A percentile compares a stretch with the other conserved stretches of the same genome.
Evolutionary conservation across 2,329 filamentous ascomycete species (phyloP).

Genomic region (Fusarium chuoi): DNA sequence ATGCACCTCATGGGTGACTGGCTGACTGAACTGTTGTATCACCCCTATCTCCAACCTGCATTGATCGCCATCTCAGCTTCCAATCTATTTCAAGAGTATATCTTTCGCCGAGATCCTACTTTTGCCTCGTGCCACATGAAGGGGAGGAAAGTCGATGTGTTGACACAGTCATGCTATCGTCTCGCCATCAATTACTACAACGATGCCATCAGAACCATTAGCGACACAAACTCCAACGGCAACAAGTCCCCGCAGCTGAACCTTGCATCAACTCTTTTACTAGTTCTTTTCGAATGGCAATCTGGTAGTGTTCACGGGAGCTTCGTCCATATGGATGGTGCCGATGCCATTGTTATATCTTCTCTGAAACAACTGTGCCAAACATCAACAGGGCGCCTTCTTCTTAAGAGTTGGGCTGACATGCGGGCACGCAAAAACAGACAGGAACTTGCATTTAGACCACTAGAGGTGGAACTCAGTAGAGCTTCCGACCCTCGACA

Average conservation of each 20-base stretch:
- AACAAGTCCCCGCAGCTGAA: rapidly evolving
- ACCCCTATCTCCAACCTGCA: not conserved
- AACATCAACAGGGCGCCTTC: not conserved
- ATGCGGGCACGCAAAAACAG: not conserved
- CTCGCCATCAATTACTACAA: not conserved
- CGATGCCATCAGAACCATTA: not conserved
- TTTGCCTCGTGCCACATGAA: not conserved
- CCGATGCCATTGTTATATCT: not conserved
- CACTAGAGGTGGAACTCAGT: not conserved
- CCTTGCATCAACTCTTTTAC: not conserved
- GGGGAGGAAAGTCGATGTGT: not conserved
- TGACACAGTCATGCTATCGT: not conserved
- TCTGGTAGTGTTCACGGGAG: not conserved
- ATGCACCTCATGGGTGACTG: not conserved
- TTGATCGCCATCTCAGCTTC: not conserved
- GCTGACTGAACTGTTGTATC: not conserved
- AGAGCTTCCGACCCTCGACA: not conserved
- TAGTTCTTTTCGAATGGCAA: not conserved
- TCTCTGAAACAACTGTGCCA: not conserved
- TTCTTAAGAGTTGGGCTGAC: not conserved
- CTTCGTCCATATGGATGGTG: not conserved
- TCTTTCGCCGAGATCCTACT: not conserved
- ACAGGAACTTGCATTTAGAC: not conserved
- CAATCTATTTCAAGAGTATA: not conserved
- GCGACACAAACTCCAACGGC: not conserved